phyloP scores from a whole-genome alignment of 2,329 filamentous ascomycete genomes.

The Bertia moriformis region DNA sequence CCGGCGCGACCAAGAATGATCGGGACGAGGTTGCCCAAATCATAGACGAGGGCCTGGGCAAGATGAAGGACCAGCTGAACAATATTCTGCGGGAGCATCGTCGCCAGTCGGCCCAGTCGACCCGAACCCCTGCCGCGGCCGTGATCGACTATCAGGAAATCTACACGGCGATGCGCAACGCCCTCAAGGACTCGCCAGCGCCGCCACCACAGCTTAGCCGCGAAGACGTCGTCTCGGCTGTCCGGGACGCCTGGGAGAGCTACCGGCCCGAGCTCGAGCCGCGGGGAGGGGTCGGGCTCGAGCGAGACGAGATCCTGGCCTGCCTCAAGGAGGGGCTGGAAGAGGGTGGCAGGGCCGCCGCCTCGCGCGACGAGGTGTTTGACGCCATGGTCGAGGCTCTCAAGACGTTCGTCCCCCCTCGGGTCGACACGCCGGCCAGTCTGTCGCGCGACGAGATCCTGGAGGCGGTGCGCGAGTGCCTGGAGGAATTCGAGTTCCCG shows the following conservation, averaged over 20 bases:
- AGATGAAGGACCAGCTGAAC: slow-evolving; percentile 43
- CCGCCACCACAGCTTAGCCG: slow-evolving; percentile 28
- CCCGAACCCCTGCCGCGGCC: too few species aligned
- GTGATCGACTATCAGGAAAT: slow-evolving; percentile 34
- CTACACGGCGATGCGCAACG: slow-evolving; percentile 30
- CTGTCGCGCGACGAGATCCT: slow-evolving; percentile 43
- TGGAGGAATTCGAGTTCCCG: slow-evolving; percentile 61
- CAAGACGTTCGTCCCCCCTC: slow-evolving; percentile 38
- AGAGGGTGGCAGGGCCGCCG: too few species aligned
- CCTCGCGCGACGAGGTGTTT: slow-evolving; percentile 44
- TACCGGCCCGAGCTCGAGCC: slow-evolving; percentile 53
- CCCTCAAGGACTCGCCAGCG: slow-evolving; percentile 14
- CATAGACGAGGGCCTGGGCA: not conserved
- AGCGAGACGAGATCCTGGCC: slow-evolving; percentile 49
- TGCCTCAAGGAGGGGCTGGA: slow-evolving; percentile 45
- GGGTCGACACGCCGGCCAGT: slow-evolving; percentile 38
- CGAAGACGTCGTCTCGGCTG: slow-evolving; percentile 46
- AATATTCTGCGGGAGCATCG: slow-evolving; percentile 37
- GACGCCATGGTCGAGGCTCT: slow-evolving; percentile 43
- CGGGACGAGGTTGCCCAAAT: not conserved
- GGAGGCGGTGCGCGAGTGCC: slow-evolving; percentile 37
- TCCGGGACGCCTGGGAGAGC: slow-evolving; percentile 49
- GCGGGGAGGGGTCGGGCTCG: slow-evolving; percentile 49
- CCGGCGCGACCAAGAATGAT: not conserved
- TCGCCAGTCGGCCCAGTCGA: too few species aligned